phyloP scores from a whole-genome alignment of 2,329 filamentous ascomycete species.

The Teratosphaeria viscida region DNA sequence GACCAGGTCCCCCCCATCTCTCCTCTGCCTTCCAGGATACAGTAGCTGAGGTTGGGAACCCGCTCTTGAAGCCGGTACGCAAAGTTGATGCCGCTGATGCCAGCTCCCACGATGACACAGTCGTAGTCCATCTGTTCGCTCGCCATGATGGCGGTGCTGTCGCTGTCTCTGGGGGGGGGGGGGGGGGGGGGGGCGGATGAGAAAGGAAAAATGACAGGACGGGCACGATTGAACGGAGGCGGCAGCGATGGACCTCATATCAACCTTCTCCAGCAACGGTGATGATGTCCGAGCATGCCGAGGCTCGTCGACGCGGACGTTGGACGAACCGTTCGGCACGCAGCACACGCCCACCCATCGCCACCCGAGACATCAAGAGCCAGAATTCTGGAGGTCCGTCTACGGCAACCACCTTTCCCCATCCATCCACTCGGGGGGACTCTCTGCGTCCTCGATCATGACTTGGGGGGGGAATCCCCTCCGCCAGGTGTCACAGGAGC shows the following conservation, averaged over 20 bases:
- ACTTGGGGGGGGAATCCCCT: too few relatives aligned
- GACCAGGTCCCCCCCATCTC: conserved; percentile 69
- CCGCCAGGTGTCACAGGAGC: not conserved
- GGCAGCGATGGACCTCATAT: not conserved
- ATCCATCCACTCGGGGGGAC: not conserved
- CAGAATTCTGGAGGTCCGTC: not conserved
- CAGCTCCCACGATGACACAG: conserved; percentile 57
- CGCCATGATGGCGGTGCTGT: not conserved
- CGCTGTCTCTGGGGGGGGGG: too few relatives aligned
- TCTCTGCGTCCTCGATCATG: not conserved
- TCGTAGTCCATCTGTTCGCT: conserved; percentile 24
- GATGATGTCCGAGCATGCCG: not conserved
- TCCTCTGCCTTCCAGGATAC: conserved; percentile 57
- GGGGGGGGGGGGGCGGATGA: not conserved
- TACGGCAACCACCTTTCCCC: too few relatives aligned
- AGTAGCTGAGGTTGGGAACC: conserved; percentile 47
- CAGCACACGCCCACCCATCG: not conserved
- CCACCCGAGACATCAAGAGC: not conserved
- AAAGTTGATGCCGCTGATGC: conserved; percentile 65
- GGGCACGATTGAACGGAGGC: not conserved
- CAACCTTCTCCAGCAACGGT: not conserved
- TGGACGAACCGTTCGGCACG: not conserved
- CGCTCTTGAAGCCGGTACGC: conserved; percentile 48
- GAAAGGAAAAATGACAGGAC: not conserved
- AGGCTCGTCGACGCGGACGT: not conserved